These are phyloP conservation scores for Solanum pinnatisectum DNA, from an alignment of 257 asterid species.

Conservation along the genomic window DNA sequence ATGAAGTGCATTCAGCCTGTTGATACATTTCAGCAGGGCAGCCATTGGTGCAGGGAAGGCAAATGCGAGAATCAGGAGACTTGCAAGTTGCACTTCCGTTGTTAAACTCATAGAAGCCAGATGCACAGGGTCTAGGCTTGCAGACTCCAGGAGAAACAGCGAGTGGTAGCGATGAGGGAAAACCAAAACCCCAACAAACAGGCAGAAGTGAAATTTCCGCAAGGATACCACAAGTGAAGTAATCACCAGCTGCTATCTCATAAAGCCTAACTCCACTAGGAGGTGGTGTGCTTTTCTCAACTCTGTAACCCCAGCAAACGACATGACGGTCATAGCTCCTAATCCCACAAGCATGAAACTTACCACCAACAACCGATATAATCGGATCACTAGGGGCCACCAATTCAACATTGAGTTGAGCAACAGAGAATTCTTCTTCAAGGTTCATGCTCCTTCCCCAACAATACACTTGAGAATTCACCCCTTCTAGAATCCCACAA, in stretches of 20 bases:
- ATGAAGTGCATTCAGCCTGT: slow-evolving; percentile 35
- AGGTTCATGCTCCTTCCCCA: slow-evolving; percentile 73
- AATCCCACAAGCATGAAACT: slow-evolving; percentile 81
- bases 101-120: slow-evolving; percentile 43
- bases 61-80: slow-evolving; percentile 46
- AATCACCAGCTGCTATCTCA: slow-evolving; percentile 84
- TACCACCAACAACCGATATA: slow-evolving; percentile 73
- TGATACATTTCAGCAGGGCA: slow-evolving; percentile 70
- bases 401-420: slow-evolving; percentile 36
- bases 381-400: slow-evolving; percentile 48
- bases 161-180: slow-evolving; percentile 57
- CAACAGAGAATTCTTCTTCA: slow-evolving; percentile 33
- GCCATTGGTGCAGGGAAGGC: slow-evolving; percentile 63
- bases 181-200: slow-evolving; percentile 77
- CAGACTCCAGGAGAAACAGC: slow-evolving; percentile 74
- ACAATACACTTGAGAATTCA: slow-evolving; percentile 42
- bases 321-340: slow-evolving; percentile 53
- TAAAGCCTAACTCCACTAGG: slow-evolving; percentile 58
- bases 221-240: slow-evolving; percentile 79
- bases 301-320: slow-evolving; percentile 75
- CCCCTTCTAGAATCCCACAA: slow-evolving; percentile 73
- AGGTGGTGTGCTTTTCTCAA: slow-evolving; percentile 65
- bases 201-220: slow-evolving; percentile 53
- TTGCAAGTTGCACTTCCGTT: slow-evolving; percentile 49
- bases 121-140: slow-evolving; percentile 39